These are phyloP conservation scores for Thalassia testudinum DNA, from an alignment of 116 monocot species.

Conservation along the genomic window DNA sequence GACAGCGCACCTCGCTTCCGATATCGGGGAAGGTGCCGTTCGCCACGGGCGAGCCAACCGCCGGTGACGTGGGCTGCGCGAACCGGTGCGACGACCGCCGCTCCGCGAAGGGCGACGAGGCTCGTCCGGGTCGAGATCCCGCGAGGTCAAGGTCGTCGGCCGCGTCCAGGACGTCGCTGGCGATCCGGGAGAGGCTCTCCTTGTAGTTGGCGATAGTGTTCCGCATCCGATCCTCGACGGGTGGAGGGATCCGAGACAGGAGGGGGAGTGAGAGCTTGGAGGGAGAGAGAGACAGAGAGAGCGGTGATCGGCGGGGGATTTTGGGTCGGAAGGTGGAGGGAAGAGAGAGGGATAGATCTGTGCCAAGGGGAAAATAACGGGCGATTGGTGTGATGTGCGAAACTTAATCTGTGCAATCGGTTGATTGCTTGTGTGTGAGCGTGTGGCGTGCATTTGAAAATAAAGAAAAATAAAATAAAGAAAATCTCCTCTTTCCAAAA, in stretches of 20 bases:
- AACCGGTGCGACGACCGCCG: conserved; percentile 33
- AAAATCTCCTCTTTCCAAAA: too few species aligned
- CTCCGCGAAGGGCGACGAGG: conserved; percentile 7
- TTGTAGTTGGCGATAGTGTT: conserved; percentile 70
- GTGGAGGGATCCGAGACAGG: not conserved
- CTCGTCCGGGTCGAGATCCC: not conserved
- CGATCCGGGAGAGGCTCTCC: conserved; percentile 83
- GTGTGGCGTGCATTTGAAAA: too few species aligned
- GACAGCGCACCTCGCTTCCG: conserved; percentile 30
- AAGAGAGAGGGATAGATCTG: not conserved
- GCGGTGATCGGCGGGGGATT: not conserved
- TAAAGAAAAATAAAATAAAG: too few species aligned
- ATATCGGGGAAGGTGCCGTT: conserved; percentile 23
- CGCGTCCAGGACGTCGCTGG: conserved; percentile 57
- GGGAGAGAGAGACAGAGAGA: not conserved
- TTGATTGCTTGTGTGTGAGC: too few species aligned
- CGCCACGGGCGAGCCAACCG: conserved; percentile 9
- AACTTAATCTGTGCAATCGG: too few species aligned
- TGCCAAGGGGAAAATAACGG: too few species aligned
- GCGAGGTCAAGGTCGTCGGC: conserved; percentile 28
- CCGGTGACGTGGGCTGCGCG: conserved; percentile 11
- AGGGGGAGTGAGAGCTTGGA: not conserved
- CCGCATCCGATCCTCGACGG: conserved; percentile 48
- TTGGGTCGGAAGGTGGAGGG: not conserved
- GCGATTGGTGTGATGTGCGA: too few species aligned